Conservation (phyloP, 495 filamentous ascomycete species). For the Arthonia radiata region DNA sequence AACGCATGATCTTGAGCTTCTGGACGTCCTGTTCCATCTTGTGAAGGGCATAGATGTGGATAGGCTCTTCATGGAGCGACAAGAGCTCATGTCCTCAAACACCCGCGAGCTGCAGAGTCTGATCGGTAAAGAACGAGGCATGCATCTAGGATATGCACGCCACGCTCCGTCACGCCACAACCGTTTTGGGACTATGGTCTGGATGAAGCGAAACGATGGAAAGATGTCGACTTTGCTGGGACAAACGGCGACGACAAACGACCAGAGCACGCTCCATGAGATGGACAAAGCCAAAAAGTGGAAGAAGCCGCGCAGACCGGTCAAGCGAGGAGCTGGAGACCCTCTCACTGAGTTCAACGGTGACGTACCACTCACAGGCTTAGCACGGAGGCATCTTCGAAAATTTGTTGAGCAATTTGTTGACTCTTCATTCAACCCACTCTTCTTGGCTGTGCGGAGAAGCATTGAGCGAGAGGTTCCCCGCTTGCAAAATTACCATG, state of each 20-base stretch:
- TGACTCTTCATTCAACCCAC: constrained; percentile 85
- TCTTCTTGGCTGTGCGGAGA: constrained; percentile 65
- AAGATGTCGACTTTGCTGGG: constrained; percentile 70
- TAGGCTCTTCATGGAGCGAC: constrained; percentile 65
- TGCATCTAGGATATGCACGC: constrained; percentile 52
- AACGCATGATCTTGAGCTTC: constrained; percentile 56
- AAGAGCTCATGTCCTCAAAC: constrained; percentile 35
- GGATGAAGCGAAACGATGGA: constrained; percentile 71
- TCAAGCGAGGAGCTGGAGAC: constrained; percentile 28
- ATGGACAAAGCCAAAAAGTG: constrained; percentile 86
- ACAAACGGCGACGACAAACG: constrained; percentile 54
- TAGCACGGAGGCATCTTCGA: constrained; percentile 45
- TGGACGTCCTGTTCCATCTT: constrained; percentile 79
- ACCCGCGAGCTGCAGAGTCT: constrained; percentile 48
- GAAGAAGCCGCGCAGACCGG: constrained; percentile 44
- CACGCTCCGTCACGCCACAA: constrained; percentile 75
- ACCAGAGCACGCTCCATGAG: constrained; percentile 46
- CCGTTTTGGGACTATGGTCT: constrained; percentile 89
- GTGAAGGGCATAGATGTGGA: constrained; percentile 72
- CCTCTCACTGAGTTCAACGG: constrained; percentile 46
- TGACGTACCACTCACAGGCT: constrained; percentile 35
- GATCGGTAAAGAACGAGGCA: constrained; percentile 53
- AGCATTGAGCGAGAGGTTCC: constrained; percentile 78
- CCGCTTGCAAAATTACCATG: constrained; percentile 39
- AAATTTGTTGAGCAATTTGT: constrained; percentile 82